Evolutionary conservation across 2,329 filamentous ascomycete species (phyloP).

Genomic region (Pyricularia sp.): DNA sequence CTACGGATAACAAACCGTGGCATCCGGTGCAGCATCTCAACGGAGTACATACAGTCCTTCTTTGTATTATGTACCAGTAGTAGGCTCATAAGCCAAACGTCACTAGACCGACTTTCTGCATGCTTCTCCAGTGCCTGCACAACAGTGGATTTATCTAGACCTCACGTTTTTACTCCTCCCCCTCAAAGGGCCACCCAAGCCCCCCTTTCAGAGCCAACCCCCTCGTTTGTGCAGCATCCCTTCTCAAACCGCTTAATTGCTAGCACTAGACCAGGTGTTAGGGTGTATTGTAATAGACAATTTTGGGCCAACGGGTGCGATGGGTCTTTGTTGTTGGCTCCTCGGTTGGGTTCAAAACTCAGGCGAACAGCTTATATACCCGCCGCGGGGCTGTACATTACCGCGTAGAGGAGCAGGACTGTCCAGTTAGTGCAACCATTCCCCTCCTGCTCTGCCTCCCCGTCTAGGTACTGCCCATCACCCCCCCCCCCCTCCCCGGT

Average conservation of each 20-base stretch:
- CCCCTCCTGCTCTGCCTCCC: background rate
- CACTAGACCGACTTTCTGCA: conserved; percentile 6
- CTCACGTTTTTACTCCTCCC: background rate
- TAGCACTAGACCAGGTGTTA: background rate
- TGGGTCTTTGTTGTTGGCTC: background rate
- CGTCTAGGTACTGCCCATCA: too few relatives aligned
- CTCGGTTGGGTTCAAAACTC: background rate
- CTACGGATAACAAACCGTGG: too few relatives aligned
- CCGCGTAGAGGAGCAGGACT: background rate
- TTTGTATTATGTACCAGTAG: background rate
- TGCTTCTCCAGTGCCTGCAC: conserved; percentile 2
- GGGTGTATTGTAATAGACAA: background rate
- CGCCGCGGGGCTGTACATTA: background rate
- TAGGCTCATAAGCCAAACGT: background rate
- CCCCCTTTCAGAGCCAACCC: background rate
- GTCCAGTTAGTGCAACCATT: background rate
- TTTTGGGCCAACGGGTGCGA: background rate
- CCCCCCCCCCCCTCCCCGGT: background rate
- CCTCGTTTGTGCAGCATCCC: background rate
- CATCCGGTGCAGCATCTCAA: too few relatives aligned
- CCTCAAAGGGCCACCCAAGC: background rate
- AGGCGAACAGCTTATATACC: background rate
- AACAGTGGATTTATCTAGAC: background rate
- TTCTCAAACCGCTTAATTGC: background rate
- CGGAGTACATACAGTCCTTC: background rate